A percentile compares a stretch with the other conserved stretches of the same genome.
phyloP scores from a whole-genome alignment of 148 eudicot genomes.

The Vaccinium darrowii region DNA sequence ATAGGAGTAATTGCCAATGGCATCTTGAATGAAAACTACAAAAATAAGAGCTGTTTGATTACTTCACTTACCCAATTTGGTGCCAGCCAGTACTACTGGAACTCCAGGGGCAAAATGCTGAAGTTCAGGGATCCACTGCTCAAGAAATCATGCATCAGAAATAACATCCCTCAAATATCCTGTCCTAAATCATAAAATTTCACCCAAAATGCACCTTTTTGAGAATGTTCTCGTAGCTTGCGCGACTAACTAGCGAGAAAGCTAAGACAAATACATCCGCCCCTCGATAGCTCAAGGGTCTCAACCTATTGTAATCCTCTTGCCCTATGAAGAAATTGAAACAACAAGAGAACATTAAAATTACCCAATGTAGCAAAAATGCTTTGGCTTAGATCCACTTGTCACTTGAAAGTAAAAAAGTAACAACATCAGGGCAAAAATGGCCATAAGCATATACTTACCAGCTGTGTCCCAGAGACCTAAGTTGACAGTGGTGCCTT shows the following conservation, averaged over 20 bases:
- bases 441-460: slow-evolving; percentile 28
- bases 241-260: slow-evolving; percentile 94
- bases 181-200: neutral
- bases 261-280: slow-evolving; percentile 95
- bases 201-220: slow-evolving; percentile 64
- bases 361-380: slow-evolving; percentile 13
- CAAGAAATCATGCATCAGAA: slow-evolving; percentile 33
- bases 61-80: slow-evolving; percentile 77
- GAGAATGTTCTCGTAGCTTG: slow-evolving; percentile 88
- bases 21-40: neutral
- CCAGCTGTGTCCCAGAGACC: slow-evolving; percentile 99
- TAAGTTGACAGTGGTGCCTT: slow-evolving; percentile 88
- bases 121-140: slow-evolving; percentile 99
- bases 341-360: slow-evolving; percentile 1
- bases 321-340: slow-evolving; percentile 53
- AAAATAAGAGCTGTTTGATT: neutral
- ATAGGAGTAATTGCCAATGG: neutral
- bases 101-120: slow-evolving; percentile 97
- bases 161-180: neutral
- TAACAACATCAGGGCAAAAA: neutral
- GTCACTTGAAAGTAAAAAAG: neutral
- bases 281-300: slow-evolving; percentile 97
- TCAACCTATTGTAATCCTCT: slow-evolving; percentile 91
- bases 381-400: neutral
- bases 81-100: slow-evolving; percentile 89